These are phyloP conservation scores for Sphaerulina populicola DNA, from an alignment of 2,329 filamentous ascomycete species.

Conservation along the genomic window DNA sequence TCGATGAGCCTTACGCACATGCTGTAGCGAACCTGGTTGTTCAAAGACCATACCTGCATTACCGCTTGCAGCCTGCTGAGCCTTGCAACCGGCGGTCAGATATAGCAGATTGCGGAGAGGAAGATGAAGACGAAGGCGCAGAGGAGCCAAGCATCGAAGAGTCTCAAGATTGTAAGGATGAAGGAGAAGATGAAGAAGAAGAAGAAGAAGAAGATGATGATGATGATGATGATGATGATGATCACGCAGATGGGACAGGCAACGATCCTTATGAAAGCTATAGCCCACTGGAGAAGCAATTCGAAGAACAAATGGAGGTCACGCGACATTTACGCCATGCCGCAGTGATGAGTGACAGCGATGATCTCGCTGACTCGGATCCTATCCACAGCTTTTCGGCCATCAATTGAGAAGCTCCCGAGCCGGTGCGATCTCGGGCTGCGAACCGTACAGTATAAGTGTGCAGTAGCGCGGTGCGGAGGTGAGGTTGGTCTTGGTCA, in stretches of 20 bases:
- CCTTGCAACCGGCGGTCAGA: neutral
- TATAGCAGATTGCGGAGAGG: neutral
- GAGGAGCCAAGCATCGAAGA: neutral
- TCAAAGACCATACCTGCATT: constrained; percentile 9
- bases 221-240: neutral
- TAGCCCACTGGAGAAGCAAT: constrained; percentile 4
- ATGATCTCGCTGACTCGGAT: neutral
- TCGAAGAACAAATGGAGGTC: constrained; percentile 13
- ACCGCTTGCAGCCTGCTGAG: neutral
- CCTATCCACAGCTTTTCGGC: neutral
- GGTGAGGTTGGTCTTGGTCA: neutral
- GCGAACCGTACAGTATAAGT: neutral
- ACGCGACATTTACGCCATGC: constrained; percentile 1
- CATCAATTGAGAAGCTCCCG: neutral
- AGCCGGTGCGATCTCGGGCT: neutral
- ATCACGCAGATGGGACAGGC: neutral
- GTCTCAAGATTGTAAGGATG: too few relatives aligned
- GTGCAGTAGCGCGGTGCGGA: neutral
- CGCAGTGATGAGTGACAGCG: neutral
- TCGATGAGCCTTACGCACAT: constrained; percentile 1
- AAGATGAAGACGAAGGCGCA: constrained; percentile 23
- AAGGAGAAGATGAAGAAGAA: too few relatives aligned
- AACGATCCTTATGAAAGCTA: constrained; percentile 1
- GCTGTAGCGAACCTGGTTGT: neutral
- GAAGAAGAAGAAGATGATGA: neutral